Evolutionary conservation across 805 yeast species (phyloP).

Genomic region (Hermanozyma aechmeae): DNA sequence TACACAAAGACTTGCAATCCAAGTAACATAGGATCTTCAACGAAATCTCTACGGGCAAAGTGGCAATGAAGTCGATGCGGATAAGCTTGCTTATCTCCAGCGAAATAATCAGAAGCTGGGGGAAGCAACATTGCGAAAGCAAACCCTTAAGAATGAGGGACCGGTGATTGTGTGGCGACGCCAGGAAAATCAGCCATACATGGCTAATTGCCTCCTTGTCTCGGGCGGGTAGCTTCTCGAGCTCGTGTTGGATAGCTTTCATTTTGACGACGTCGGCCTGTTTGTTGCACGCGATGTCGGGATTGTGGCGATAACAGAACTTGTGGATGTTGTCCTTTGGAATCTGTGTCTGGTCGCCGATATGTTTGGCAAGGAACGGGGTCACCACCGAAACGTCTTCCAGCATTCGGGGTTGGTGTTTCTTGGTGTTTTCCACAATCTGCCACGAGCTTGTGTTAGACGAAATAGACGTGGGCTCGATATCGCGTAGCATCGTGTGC

Average conservation of each 20-base stretch:
- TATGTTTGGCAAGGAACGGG: slow-evolving; percentile 32
- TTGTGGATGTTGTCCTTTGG: slow-evolving; percentile 48
- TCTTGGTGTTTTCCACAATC: too few species aligned
- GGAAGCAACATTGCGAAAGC: slow-evolving; percentile 86
- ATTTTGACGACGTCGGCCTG: slow-evolving; percentile 55
- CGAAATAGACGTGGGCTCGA: too few species aligned
- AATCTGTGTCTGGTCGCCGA: slow-evolving; percentile 31
- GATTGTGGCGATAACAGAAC: slow-evolving; percentile 90
- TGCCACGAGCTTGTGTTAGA: too few species aligned
- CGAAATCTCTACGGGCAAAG: slow-evolving; percentile 79
- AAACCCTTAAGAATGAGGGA: slow-evolving; percentile 75
- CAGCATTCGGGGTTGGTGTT: too few species aligned
- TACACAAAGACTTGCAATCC: slow-evolving; percentile 89
- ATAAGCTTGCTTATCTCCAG: slow-evolving; percentile 72
- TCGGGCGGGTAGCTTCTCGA: slow-evolving; percentile 52
- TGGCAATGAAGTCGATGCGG: slow-evolving; percentile 79
- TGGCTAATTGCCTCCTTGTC: slow-evolving; percentile 74
- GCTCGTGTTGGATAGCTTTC: slow-evolving; percentile 49
- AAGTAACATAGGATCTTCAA: slow-evolving; percentile 78
- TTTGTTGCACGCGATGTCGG: slow-evolving; percentile 69
- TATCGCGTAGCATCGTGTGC: too few species aligned
- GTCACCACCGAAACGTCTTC: slow-evolving; percentile 24
- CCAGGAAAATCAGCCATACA: slow-evolving; percentile 77
- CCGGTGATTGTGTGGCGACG: slow-evolving; percentile 60
- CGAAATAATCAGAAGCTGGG: slow-evolving; percentile 80